Conservation (phyloP, 2,329 filamentous ascomycete genomes). For the Penicillium sclerotiorum region DNA sequence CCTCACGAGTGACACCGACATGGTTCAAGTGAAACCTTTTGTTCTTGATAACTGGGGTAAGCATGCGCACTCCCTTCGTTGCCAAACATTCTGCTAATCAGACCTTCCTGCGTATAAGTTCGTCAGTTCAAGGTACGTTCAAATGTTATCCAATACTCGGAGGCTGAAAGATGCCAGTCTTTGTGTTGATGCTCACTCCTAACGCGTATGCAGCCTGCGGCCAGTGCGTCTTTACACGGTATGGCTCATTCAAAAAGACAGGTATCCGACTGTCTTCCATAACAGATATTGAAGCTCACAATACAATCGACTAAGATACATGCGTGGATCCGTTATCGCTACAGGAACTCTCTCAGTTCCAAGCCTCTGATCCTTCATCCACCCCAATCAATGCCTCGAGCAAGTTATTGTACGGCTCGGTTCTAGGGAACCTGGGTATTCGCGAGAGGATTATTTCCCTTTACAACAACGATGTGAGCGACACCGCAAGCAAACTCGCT, state of each 20-base stretch:
- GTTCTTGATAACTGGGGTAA: constrained; percentile 15
- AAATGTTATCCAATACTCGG: too few relatives aligned
- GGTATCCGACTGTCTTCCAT: too few relatives aligned
- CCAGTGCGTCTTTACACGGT: constrained; percentile 9
- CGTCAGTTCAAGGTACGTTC: constrained; percentile 15
- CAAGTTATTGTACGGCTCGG: constrained; percentile 6
- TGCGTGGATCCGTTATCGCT: constrained; percentile 14
- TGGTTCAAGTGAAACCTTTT: constrained; percentile 14
- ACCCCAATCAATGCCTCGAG: not conserved
- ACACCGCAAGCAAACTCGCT: not conserved
- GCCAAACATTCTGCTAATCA: not conserved
- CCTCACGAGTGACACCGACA: not conserved
- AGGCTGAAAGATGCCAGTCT: too few relatives aligned
- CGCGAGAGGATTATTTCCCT: constrained; percentile 6
- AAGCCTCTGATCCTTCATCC: not conserved
- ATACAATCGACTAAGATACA: constrained; percentile 4
- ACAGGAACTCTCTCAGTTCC: constrained; percentile 7
- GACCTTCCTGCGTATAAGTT: not conserved
- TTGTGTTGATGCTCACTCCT: too few relatives aligned
- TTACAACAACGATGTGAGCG: constrained; percentile 1
- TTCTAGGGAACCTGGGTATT: not conserved
- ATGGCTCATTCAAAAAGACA: too few relatives aligned
- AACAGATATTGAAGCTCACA: too few relatives aligned
- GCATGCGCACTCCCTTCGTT: not conserved
- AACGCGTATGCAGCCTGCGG: not conserved